Evolutionary conservation across 805 yeast species (phyloP), one percentile per base, ranked within the genome.

Genomic region (Yamadazyma akitaensis): DNA sequence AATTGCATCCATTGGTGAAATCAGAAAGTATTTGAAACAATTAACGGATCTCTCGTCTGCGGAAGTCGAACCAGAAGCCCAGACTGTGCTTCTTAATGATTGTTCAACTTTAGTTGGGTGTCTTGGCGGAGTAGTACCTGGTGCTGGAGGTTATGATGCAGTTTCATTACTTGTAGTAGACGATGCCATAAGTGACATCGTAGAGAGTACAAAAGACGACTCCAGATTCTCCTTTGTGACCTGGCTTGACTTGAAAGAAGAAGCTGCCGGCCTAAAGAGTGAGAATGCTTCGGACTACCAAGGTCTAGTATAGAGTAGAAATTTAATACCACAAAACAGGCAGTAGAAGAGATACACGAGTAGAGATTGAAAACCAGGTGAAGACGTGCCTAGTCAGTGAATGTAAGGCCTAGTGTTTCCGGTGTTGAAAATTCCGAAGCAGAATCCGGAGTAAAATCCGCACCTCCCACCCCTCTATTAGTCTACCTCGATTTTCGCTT

Each of bases 61-160:
- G 0, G 89, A 85, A n/a, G 80, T 94, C 42, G 98, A 94, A 64
- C 99, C 99, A 0, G 64, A 60, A 1, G 69, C 75, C 17, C 99
- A 94, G 64, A 87, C 96, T 0, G 49, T 54, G 1, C 70, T 94
- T 5, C 67, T 94, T 7, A 81, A 92, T 58, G 62, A 69, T 14
- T 62, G 74, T 35, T 53, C 63, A 7, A 38, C 47, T 8, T 59
- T 88, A 17, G 70, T 70, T 0, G 99, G 99, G 13, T 94, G 89
- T 26, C 55, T 92, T 16, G 96, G 96, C 0, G 97, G 96, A n/a
- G 91, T 94, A 30, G 96, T 94, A 3, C 99, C 99, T 0, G 99
- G 99, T 2, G 99, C 99, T 0, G 99, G 99, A 24, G 99, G 99
- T 0, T 86, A 82, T 60, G 99, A 94, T 69, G 99, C 99, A 0